Evolutionary conservation across 306 rosid genomes (phyloP).

Genomic region (Quercus aquifolioides): DNA sequence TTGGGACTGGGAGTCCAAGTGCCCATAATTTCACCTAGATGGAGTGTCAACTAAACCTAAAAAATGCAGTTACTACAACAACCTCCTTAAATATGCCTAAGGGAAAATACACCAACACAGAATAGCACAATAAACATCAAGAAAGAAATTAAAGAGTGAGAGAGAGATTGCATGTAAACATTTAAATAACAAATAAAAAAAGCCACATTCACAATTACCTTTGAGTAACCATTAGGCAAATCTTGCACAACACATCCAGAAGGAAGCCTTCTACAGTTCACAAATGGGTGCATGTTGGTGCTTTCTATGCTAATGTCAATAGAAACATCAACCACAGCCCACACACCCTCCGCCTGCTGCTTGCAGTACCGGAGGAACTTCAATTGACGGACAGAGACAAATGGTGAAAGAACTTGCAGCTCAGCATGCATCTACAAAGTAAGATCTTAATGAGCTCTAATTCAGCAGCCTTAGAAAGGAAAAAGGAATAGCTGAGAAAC

Average conservation of each 20-base stretch:
- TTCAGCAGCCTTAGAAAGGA: not conserved
- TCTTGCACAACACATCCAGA: slow-evolving; percentile 88
- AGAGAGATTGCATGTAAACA: not conserved
- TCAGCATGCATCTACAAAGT: slow-evolving; percentile 71
- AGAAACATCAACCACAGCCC: slow-evolving; percentile 85
- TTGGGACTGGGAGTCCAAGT: slow-evolving; percentile 12
- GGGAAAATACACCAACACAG: not conserved
- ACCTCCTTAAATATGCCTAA: slow-evolving; percentile 3
- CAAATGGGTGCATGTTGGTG: slow-evolving; percentile 19
- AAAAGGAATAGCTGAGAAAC: slow-evolving; percentile 6
- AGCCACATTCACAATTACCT: slow-evolving; percentile 38
- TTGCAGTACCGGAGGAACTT: slow-evolving; percentile 76
- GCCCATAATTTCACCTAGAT: slow-evolving; percentile 12
- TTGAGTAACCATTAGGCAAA: slow-evolving; percentile 63
- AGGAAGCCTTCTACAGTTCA: slow-evolving; percentile 69
- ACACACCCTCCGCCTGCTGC: slow-evolving; percentile 69
- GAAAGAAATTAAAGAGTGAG: not conserved
- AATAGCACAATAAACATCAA: not conserved
- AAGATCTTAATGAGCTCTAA: slow-evolving; percentile 1
- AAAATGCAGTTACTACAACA: slow-evolving; percentile 21
- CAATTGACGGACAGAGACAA: slow-evolving; percentile 69
- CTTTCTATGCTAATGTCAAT: slow-evolving; percentile 46
- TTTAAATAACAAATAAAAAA: not conserved
- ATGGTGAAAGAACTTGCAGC: slow-evolving; percentile 75
- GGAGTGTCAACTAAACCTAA: slow-evolving; percentile 6